Conservation (phyloP, 352 stramenopile species). For the Phytophthora sansomeana region DNA sequence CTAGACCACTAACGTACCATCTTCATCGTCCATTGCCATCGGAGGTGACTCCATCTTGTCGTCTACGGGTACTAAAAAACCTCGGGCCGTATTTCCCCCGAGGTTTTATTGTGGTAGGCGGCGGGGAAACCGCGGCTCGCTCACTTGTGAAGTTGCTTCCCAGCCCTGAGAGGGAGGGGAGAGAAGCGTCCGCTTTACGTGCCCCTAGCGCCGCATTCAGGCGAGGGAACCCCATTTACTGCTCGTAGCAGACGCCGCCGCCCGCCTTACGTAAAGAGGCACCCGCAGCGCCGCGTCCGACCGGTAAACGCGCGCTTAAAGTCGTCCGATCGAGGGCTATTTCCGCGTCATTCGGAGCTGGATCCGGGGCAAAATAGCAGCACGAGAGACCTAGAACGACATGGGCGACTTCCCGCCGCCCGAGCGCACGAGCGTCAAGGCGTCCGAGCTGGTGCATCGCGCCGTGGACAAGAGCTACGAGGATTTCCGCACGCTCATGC, state of each 20-base stretch:
- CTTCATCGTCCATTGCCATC: neutral
- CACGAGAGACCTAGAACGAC: too few relatives aligned
- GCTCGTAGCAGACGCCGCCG: slow-evolving; percentile 6
- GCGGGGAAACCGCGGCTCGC: slow-evolving; percentile 1
- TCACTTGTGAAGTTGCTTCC: slow-evolving; percentile 42
- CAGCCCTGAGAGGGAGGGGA: slow-evolving; percentile 34
- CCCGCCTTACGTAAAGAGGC: neutral
- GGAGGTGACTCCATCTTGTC: neutral
- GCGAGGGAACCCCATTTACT: slow-evolving; percentile 7
- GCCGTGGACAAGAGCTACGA: slow-evolving; percentile 88
- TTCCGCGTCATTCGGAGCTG: slow-evolving; percentile 13
- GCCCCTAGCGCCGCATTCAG: slow-evolving; percentile 13
- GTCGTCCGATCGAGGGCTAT: slow-evolving; percentile 30
- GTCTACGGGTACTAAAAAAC: slow-evolving; percentile 22
- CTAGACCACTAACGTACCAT: neutral
- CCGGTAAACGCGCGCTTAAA: slow-evolving; percentile 19
- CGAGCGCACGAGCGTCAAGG: slow-evolving; percentile 66
- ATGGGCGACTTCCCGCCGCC: slow-evolving; percentile 81
- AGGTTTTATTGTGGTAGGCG: slow-evolving; percentile 23
- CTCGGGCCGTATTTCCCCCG: slow-evolving; percentile 4
- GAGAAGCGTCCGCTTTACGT: slow-evolving; percentile 15
- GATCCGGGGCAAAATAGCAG: slow-evolving; percentile 31
- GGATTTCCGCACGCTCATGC: slow-evolving; percentile 75
- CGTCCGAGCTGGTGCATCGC: slow-evolving; percentile 79
- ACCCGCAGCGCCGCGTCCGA: neutral